Base-by-base conservation (phyloP, 768 basidiomycete species). In the Mycena leptocephala region DNA sequence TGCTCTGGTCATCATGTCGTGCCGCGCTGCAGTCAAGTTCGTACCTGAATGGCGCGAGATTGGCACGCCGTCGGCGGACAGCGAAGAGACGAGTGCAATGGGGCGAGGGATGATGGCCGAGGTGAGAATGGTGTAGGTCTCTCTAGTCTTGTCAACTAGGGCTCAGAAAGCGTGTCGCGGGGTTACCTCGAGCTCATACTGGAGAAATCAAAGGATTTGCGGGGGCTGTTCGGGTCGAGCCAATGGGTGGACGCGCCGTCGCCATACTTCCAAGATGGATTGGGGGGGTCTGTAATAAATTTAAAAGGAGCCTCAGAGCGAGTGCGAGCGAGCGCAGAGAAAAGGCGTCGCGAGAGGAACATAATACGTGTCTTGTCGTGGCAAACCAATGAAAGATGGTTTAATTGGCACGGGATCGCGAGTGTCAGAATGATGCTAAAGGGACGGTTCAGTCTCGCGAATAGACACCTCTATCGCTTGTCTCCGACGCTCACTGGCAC, bases 11-110 rank as follows among this genome's bases (percentile, higher is more conserved):
- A 37, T 3, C 72, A 70, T 6, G 30, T 32, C 32, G n/a, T 53
- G 48, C 41, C 41, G 10, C 30, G 6, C 48, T 41, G 46, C 22
- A 79, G 83, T 33, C 63, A 22, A 14, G 76, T 81, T 24, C 32
- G 14, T 37, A 92, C 89, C 93, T 94, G 84, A 93, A 93, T 1
- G 92, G 91, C 6, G 93, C 92, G 58, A 95, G 88, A 83, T 94
- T 95, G 24, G 87, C 20, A 85, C 79, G 2, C 90, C 92, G 69
- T 88, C 82, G 5, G 79, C 72, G n/a, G 90, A 90, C 48, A 92
- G 72, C 10, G 93, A 89, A 16, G 93, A 93, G 43, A 94, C 89
- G 75, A 95, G 89, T 2, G 92, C 94, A 64, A 95, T 90, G 16
- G 94, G 94, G 46, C 95, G 89, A 24, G 93, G 94, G 16, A 91